Conservation (phyloP, 345 rosid genomes). For the Populus pruinosa region DNA sequence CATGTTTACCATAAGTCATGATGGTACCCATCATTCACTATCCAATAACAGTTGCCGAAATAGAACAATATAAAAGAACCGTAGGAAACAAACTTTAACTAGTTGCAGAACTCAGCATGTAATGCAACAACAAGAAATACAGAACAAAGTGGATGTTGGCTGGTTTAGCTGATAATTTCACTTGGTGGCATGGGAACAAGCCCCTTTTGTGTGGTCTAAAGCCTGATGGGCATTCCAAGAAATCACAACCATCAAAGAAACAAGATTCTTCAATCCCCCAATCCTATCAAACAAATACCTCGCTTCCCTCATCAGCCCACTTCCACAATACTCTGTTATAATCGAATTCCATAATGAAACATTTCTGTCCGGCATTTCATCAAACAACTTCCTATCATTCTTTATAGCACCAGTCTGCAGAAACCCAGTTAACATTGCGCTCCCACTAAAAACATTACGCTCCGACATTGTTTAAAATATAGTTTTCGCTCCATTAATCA, state of each 20-base stretch:
- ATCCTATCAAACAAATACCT: constrained; percentile 29
- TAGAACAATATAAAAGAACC: not conserved
- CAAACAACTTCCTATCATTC: constrained; percentile 23
- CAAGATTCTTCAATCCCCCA: constrained; percentile 11
- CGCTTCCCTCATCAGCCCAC: constrained; percentile 33
- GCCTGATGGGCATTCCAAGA: constrained; percentile 22
- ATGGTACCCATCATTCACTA: not conserved
- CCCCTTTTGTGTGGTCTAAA: constrained; percentile 20
- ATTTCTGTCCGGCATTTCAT: constrained; percentile 25
- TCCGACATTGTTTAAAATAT: constrained; percentile 21
- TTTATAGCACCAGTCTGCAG: constrained; percentile 23
- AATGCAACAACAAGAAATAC: not conserved
- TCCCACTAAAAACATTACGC: constrained; percentile 32
- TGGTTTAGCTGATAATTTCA: no score
- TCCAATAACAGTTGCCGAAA: no score
- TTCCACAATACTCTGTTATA: constrained; percentile 24
- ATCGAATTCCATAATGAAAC: constrained; percentile 32
- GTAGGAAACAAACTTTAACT: not conserved
- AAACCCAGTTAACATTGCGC: constrained; percentile 20
- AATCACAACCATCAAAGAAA: constrained; percentile 28
- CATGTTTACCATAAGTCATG: not conserved
- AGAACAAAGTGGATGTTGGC: not conserved
- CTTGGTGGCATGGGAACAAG: not conserved
- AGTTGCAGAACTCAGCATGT: not conserved
- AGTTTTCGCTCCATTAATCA: constrained; percentile 12